Base-by-base conservation (phyloP, 2,329 filamentous ascomycete genomes). In the Colletotrichum destructivum region DNA sequence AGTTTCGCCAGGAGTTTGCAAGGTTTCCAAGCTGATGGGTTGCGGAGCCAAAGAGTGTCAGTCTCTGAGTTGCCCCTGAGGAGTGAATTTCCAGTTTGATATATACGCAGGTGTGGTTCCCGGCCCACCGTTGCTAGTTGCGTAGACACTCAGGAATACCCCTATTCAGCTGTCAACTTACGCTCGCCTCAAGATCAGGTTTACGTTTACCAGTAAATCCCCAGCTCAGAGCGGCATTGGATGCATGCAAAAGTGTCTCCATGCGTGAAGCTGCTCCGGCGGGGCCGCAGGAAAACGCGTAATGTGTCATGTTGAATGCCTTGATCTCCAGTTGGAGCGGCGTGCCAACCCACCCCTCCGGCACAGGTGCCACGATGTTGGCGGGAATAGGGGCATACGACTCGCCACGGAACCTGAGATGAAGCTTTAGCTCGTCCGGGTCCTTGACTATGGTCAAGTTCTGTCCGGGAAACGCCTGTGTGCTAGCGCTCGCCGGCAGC, bases 61-160 rank as follows among this genome's bases (percentile, higher is more conserved):
- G 65, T 81, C 77, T 67, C 78, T 78, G 69, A 78, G 81, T 76
- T 82, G 80, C 3, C 77, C 82, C 60, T 81, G 76, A 18, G 81
- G 81, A 0, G 72, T 77, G 73, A 88, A 88, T 68, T 78, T 81
- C 86, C 87, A 88, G 23, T 83, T 79, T 7, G 79, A 82, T 60
- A 88, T 78, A 75, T 87, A 88, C 3, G 84, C 85, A 4, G 83
- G 80, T 42, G 83, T 83, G 2, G 75, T 81, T 2, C 81, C 83
- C 13, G 81, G 76, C 2, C 82, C 81, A 0, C 86, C 87, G 73
- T 89, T 89, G 38, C 79, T 86, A 4, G 88, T 89, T 51, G 84
- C 84, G 75, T 88, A 89, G 1, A 85, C 81, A 0, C 87, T 88
- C 0, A 90, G 72, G 23, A 89, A 77, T 1, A 83, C 83, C 0